Evolutionary conservation across 805 yeast genomes (phyloP), one percentile per base, ranked within the genome.

Genomic region (Komagataella mondaviorum): DNA sequence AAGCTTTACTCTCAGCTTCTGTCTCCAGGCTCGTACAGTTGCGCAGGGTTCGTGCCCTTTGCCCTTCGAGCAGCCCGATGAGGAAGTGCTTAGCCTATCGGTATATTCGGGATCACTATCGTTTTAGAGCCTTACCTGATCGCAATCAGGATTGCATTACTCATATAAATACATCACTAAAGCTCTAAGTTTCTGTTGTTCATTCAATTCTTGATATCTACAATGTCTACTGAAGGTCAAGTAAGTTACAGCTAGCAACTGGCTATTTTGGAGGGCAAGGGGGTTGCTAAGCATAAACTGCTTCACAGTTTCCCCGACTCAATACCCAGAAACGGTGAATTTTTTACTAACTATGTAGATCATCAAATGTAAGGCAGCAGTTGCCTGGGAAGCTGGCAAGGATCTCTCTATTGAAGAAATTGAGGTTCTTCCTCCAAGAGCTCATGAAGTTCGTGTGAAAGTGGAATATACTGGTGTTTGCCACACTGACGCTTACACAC

Each of bases 401-500:
- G 70, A 66, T 45, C 76, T 93, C 60, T 62, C 81, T 46, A 77
- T 93, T 53, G 99, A 93, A 71, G 86, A 85, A 54, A 77, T 93
- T 58, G 88, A 85, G 64, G 99, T 93, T 47, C 83, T 78, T 22
- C 89, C 99, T 22, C 99, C 99, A 59, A 85, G 80, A 68, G 96
- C 96, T 48, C 97, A 93, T 65, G 99, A 93, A 71, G 98, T 93
- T 48, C 85, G 99, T 69, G 86, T 93, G 67, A 85, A 88, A 70
- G 71, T 93, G 53, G 75, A 74, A 50, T 77, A 85, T 72, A 86
- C 97, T 30, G 99, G 97, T 66, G 96, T 93, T 45, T 93, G 99
- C 69, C 99, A 93, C 73, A 93, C 99, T 43, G 99, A 93, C 67
- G 97, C 97, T 45, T 93, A 85, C 75, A 91, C 98, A 8, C 76